Evolutionary conservation across 148 eudicot species (phyloP), one percentile per base, ranked within the genome.

Genomic region (Amaranthus palmeri): DNA sequence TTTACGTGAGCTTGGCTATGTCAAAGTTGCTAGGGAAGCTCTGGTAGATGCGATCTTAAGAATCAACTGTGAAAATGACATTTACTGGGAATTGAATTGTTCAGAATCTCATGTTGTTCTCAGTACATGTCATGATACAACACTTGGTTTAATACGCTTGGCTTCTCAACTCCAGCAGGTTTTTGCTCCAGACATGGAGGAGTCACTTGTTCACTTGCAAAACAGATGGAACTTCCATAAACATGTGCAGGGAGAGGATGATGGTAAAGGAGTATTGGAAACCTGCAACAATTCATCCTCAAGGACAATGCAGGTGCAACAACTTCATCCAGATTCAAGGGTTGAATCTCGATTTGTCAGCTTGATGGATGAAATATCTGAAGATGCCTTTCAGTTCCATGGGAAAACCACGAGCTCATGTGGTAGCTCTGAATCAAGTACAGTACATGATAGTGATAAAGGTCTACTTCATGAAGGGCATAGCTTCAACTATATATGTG

Each of bases 101-200:
- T 84, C 87, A 67, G 87, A 83, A 45, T 88, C 87, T 61, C 86
- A 87, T 56, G 75, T 87, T 75, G 76, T 77, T 65, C 59, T 95
- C 11, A 82, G 85, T 65, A 95, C 99, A 68, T 95, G 99, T 75
- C 93, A 91, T 82, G 99, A 95, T 72, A 88, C 99, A 49, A 69
- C 96, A 18, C 79, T 73, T 68, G 97, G 92, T 58, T 65, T 95
- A 50, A 83, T 85, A 49, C 87, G 77, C 59, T 78, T 95, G 71
- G 86, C 85, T 52, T 80, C 86, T 76, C 99, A 95, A 77, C 83
- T 95, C 72, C 99, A 95, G 86, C 90, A 85, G 79, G 89, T 95
- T 49, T 87, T 88, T 73, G 96, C 96, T 59, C 99, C 97, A 77
- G 97, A 92, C 79, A 69, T 95, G 73, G 92, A 84, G 78, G 98